These are phyloP conservation scores for Citrus sp. DNA, from an alignment of 345 rosid genomes.

Conservation along the genomic window DNA sequence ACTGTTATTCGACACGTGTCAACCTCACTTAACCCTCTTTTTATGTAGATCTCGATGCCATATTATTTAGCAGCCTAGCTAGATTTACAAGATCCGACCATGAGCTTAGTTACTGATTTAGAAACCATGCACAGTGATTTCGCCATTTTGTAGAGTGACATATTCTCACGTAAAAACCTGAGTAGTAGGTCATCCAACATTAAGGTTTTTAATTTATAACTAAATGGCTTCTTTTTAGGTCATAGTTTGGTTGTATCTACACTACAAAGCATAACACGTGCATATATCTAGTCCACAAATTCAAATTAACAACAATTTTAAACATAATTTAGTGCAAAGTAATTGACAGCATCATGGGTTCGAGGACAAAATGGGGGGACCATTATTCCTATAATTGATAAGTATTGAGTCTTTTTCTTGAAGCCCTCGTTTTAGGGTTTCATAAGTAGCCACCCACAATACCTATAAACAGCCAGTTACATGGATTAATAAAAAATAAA, in stretches of 20 bases:
- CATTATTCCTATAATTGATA: slow-evolving; percentile 23
- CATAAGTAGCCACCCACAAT: not conserved
- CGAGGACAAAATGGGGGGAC: slow-evolving; percentile 25
- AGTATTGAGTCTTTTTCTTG: slow-evolving; percentile 4
- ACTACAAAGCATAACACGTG: slow-evolving; percentile 36
- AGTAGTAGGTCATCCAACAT: slow-evolving; percentile 26
- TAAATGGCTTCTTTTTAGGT: slow-evolving; percentile 26
- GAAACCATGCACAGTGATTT: slow-evolving; percentile 1
- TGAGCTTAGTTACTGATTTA: not conserved
- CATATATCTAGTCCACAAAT: slow-evolving; percentile 40
- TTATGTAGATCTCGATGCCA: not conserved
- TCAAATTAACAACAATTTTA: slow-evolving; percentile 25
- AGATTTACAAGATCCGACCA: slow-evolving; percentile 4
- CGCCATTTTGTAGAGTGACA: slow-evolving; percentile 1
- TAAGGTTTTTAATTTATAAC: slow-evolving; percentile 14
- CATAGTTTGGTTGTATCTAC: slow-evolving; percentile 25
- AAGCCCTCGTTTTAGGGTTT: slow-evolving; percentile 15
- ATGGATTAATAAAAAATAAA: not conserved
- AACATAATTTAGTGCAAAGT: slow-evolving; percentile 18
- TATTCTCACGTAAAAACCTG: slow-evolving; percentile 11
- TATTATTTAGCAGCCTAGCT: not conserved
- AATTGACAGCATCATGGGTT: slow-evolving; percentile 31
- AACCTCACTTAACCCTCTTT: not conserved
- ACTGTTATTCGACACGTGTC: not conserved
- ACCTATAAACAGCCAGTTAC: not conserved